These are phyloP conservation scores for Colletotrichum sp. DNA, from an alignment of 2,329 filamentous ascomycete species.

Conservation along the genomic window DNA sequence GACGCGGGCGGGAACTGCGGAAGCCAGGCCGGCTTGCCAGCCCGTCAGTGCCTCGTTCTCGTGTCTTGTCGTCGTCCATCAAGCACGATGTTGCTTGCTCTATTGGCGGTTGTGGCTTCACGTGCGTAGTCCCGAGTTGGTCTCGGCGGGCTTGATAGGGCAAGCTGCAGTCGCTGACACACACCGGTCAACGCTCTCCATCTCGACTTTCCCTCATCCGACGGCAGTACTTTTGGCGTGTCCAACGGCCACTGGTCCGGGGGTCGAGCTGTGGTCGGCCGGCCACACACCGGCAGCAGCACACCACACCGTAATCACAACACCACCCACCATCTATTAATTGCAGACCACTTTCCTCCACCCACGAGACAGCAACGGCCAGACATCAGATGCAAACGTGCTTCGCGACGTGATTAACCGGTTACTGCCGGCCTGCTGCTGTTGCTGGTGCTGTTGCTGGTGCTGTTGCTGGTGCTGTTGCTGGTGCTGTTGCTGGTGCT, in stretches of 20 bases:
- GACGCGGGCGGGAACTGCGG: conserved; percentile 1
- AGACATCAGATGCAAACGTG: not conserved
- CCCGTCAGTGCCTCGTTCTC: not conserved
- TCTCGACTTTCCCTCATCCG: not conserved
- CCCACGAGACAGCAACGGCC: not conserved
- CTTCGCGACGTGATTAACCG: conserved; percentile 2
- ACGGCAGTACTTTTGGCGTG: conserved; percentile 1
- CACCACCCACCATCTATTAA: not conserved
- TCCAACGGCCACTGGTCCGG: conserved; percentile 3
- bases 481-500: not conserved
- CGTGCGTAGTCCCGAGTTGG: not conserved
- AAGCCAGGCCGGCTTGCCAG: not conserved
- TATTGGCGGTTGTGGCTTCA: not conserved
- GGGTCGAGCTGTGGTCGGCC: not conserved
- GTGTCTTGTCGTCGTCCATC: not conserved
- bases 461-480: not conserved
- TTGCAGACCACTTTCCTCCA: not conserved
- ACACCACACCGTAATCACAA: not conserved
- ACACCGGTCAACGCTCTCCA: not conserved
- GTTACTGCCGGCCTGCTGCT: not conserved
- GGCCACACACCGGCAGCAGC: not conserved
- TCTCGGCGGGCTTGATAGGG: not conserved
- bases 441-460: not conserved
- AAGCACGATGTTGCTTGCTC: not conserved
- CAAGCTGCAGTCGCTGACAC: conserved; percentile 3